phyloP scores from a whole-genome alignment of 345 rosid species.

The Arabidopsis arenosa region DNA sequence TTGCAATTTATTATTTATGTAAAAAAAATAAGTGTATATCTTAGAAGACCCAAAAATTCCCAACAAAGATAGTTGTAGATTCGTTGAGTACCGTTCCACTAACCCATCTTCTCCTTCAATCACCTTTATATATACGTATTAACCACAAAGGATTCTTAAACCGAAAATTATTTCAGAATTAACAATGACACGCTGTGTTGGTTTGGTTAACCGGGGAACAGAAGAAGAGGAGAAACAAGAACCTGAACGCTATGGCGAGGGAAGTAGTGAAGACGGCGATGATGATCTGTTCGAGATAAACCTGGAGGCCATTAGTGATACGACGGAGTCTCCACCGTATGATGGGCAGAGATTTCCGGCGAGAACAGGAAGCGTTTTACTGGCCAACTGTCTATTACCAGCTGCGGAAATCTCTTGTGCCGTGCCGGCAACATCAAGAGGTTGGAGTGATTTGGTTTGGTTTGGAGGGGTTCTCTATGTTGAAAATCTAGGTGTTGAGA shows the following conservation, averaged over 20 bases:
- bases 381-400: slow-evolving; percentile 43
- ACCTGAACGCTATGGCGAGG: slow-evolving; percentile 3
- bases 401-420: slow-evolving; percentile 42
- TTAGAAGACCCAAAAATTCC: slow-evolving; percentile 26
- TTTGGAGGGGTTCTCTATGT: background rate
- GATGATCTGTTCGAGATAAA: slow-evolving; percentile 46
- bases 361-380: slow-evolving; percentile 40
- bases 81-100: slow-evolving; percentile 47
- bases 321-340: slow-evolving; percentile 2
- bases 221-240: slow-evolving; percentile 27
- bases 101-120: slow-evolving; percentile 35
- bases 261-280: slow-evolving; percentile 13
- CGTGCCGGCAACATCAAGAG: slow-evolving; percentile 33
- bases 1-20: background rate
- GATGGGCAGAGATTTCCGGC: slow-evolving; percentile 26
- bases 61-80: slow-evolving; percentile 42
- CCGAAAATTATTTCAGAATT: slow-evolving; percentile 22
- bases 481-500: background rate
- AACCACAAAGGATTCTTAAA: slow-evolving; percentile 5
- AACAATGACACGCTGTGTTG: slow-evolving; percentile 34
- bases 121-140: slow-evolving; percentile 24
- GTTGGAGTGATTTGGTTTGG: slow-evolving; percentile 33
- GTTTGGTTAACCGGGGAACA: slow-evolving; percentile 4
- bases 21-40: background rate
- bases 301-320: slow-evolving; percentile 22